phyloP scores from a whole-genome alignment of 805 yeast genomes.

The Candida gorgasii region DNA sequence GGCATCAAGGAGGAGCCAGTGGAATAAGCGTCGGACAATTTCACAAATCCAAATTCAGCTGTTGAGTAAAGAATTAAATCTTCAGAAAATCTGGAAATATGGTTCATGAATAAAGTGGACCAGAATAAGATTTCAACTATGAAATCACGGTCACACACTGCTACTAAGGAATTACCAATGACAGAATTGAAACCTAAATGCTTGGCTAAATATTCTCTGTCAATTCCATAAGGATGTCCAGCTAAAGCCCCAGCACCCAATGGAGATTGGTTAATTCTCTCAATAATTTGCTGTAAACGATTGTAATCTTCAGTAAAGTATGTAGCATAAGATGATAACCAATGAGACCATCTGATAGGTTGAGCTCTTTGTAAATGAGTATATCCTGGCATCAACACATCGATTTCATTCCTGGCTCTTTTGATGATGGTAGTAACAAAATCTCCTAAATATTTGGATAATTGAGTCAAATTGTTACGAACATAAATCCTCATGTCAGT shows the following conservation, averaged over 20 bases:
- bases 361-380: conserved; percentile 98
- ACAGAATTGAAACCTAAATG: conserved; percentile 80
- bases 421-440: conserved; percentile 66
- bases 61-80: conserved; percentile 95
- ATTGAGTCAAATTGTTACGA: conserved; percentile 69
- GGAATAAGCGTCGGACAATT: conserved; percentile 95
- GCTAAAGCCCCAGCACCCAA: conserved; percentile 98
- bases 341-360: conserved; percentile 99
- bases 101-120: conserved; percentile 94
- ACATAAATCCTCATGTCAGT: conserved; percentile 98
- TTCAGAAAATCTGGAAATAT: conserved; percentile 90
- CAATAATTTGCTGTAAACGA: conserved; percentile 76
- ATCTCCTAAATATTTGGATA: conserved; percentile 55
- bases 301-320: conserved; percentile 89
- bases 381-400: conserved; percentile 96
- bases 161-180: conserved; percentile 95
- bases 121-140: conserved; percentile 95
- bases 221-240: conserved; percentile 99
- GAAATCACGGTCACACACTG: conserved; percentile 96
- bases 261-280: conserved; percentile 85
- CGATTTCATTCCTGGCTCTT: conserved; percentile 85
- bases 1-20: conserved; percentile 99
- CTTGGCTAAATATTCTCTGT: conserved; percentile 82
- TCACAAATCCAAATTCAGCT: conserved; percentile 94
- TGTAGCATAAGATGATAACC: conserved; percentile 93